Conservation (phyloP, 1,139 yeast genomes). For the Suhomyces coccinellae region DNA sequence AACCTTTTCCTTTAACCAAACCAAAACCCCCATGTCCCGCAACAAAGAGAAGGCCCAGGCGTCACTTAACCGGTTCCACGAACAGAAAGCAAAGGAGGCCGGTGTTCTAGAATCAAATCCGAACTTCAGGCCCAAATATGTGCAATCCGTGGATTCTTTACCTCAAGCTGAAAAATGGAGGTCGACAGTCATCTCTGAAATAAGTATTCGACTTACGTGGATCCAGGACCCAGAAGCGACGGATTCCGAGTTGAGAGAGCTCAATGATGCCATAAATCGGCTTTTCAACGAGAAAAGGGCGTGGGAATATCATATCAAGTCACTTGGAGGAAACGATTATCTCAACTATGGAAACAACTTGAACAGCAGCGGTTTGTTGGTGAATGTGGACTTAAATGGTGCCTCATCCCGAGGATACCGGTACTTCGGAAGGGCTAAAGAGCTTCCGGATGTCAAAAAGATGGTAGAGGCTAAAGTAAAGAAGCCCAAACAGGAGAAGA, state of each 20-base stretch:
- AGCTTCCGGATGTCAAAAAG: slow-evolving; percentile 71
- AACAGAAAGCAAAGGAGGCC: slow-evolving; percentile 56
- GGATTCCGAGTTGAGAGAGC: slow-evolving; percentile 64
- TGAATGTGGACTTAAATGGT: slow-evolving; percentile 15
- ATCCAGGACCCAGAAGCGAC: slow-evolving; percentile 64
- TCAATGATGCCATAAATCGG: slow-evolving; percentile 43
- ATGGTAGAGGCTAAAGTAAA: slow-evolving; percentile 34
- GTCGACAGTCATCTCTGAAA: slow-evolving; percentile 61
- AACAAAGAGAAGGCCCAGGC: slow-evolving; percentile 77
- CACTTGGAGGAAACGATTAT: slow-evolving; percentile 20
- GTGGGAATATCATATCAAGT: slow-evolving; percentile 75
- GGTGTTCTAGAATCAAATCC: slow-evolving; percentile 64
- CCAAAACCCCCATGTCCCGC: slow-evolving; percentile 55
- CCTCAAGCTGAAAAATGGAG: slow-evolving; percentile 81
- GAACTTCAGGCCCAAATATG: slow-evolving; percentile 60
- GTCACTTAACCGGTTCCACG: slow-evolving; percentile 64
- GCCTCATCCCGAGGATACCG: slow-evolving; percentile 52
- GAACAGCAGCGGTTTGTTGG: slow-evolving; percentile 26
- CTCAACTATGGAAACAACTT: slow-evolving; percentile 16
- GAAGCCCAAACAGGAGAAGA: slow-evolving; percentile 15
- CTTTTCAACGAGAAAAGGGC: slow-evolving; percentile 39
- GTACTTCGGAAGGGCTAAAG: slow-evolving; percentile 83
- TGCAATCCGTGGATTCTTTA: slow-evolving; percentile 53
- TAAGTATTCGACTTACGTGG: slow-evolving; percentile 58
- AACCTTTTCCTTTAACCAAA: not conserved